Base-by-base conservation (phyloP, 2,329 filamentous ascomycete species). In the Stagonosporopsis vannaccii region DNA sequence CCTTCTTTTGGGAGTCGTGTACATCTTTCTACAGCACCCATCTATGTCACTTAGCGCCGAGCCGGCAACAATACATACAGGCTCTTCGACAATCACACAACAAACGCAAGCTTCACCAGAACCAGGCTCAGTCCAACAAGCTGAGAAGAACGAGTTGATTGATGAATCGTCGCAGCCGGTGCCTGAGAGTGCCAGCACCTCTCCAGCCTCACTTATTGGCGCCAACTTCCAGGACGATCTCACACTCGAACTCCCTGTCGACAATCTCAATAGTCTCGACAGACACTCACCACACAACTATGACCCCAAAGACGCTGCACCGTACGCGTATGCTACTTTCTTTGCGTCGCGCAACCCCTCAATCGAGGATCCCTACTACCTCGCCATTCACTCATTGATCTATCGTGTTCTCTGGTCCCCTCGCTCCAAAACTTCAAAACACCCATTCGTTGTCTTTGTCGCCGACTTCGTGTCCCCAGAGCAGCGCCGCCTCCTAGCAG, bases 391-490 rank as follows among this genome's bases (percentile, higher is more conserved):
- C 12, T 69, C 69, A 2, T 56, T 74, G 15, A 66, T 74, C 28
- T 69, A 73, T 54, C 68, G 73, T 6, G 32, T 74, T 1, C 63
- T 75, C 6, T 75, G 72, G 71, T 67, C 71, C 3, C 62, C 62
- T 0, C 60, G 60, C 17, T 70, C 72, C 4, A 65, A 65, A 33
- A 67, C 64, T 9, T 50, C 58, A 36, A 62, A 62, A 15, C 57
- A 71, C 45, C 69, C 72, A 3, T 66, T 75, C 35, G 58, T 73
- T 7, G 71, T 74, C 41, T 75, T 70, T 49, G 73, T 75, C n/a
- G 71, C 57, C n/a, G 62, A 70, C 17, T 71, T 66, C 48, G 68
- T 75, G 1, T 66, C 71, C 0, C n/a, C 43, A 1, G 64, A 73
- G 36, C 72, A 75, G 44, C 71, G 73, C 6, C 50, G 59, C 1